Evolutionary conservation across 2,329 filamentous ascomycete species (phyloP), one percentile per base, ranked within the genome.

Genomic region (Chaetomiaceae sp.): DNA sequence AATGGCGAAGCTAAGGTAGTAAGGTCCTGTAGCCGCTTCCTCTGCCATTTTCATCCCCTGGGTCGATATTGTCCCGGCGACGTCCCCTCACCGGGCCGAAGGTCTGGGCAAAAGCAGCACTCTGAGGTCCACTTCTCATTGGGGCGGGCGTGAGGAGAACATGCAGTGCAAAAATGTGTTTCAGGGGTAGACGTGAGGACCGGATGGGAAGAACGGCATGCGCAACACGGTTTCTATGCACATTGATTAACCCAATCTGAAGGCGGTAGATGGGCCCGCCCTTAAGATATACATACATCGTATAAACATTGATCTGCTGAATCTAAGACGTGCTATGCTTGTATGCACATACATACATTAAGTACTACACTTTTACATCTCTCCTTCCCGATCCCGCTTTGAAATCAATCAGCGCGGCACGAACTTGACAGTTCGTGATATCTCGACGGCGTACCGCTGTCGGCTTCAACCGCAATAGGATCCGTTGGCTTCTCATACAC

Each of bases 61-160:
- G 34, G 21, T 48, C 18, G 18, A 41, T 32, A 47, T 38, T 37
- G 37, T 20, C 8, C 11, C 16, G n/a, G 33, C 25, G 16, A 21
- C 14, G 7, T 29, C 49, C 29, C 41, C 34, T 46, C 41, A 23
- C 42, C 41, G 46, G 27, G 16, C 37, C 42, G 41, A 21, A 23
- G 8, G 41, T 29, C 37, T 51, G 36, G n/a, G 20, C 47, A 51
- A 41, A 14, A 14, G n/a, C 7, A 9, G 14, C 25, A 38, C 33
- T 49, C 34, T 45, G 10, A 14, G 4, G 27, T 14, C 0, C 14
- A 25, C 23, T 10, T 40, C 32, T 14, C 25, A 54, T 54, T 54
- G 40, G 51, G 33, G 51, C 45, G 51, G 40, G 18, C 33, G 47
- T 45, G 36, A 11, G 50, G 43, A 47, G n/a, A 30, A 36, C 14